Base-by-base conservation (phyloP, 2,329 filamentous ascomycete genomes). In the Calonectria pteridis region DNA sequence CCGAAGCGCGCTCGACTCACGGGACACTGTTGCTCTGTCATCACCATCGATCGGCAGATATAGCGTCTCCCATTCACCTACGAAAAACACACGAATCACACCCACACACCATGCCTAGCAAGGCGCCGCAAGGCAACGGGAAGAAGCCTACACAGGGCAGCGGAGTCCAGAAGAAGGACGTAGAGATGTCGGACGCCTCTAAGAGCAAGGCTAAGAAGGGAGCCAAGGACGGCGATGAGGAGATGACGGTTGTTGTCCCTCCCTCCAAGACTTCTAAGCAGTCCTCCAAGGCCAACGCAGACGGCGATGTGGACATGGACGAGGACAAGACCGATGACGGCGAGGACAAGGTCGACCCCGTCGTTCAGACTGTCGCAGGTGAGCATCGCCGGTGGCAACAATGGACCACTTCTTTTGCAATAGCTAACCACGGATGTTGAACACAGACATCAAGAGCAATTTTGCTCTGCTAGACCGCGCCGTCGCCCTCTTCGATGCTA, bases 391-490 rank as follows among this genome's bases (percentile, higher is more conserved):
- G 50, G 13, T 23, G 10, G 62, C 62, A 29, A 59, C 29, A 40
- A 49, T 23, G 51, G 40, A 69, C 29, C 43, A 26, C 46, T 26
- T 58, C n/a, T 59, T 53, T 55, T 43, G 31, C 73, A 70, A 59
- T 67, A 10, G 71, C 80, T 83, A 70, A 82, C 74, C 49, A 62
- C 49, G 50, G n/a, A 33, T 37, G 43, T 35, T 76, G 31, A 29
- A 64, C 71, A 49, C 83, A 98, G 97, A 98, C 85, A 98, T 99
- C 87, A 97, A 96, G 87, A 93, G 91, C 89, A 98, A 97, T 87
- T 98, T 98, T 83, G 91, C 92, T 67, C 91, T 99, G 77, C 91
- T 99, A 82, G 96, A 98, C 82, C 94, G 95, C 82, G 97, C 96
- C 78, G 96, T 99, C 77, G 90, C 93, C 77, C 92, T 97, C 81